Percentiles rank a stretch among this genome's conserved stretches.
Evolutionary conservation across 179 eudicot genomes (phyloP).

Genomic region (Silene coronaria): DNA sequence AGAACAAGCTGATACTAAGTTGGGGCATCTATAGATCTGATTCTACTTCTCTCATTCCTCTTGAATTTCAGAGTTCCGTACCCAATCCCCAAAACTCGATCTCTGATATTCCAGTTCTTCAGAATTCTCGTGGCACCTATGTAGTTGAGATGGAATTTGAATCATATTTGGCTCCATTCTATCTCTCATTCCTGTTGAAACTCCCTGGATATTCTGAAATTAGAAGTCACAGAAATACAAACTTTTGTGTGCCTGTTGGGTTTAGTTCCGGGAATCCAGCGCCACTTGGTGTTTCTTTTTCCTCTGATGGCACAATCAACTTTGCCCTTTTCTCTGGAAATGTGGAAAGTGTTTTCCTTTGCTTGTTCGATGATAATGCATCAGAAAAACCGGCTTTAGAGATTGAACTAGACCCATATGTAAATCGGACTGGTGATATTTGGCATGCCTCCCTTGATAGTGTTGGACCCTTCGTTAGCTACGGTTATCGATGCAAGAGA

Average conservation of each 20-base stretch:
- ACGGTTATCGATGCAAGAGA: constrained; percentile 71
- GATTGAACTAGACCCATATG: constrained; percentile 83
- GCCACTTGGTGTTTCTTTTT: constrained; percentile 68
- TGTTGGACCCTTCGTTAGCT: constrained; percentile 47
- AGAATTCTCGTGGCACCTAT: constrained; percentile 35
- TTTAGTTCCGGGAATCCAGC: constrained; percentile 65
- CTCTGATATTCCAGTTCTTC: constrained; percentile 45
- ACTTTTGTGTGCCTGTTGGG: constrained; percentile 80
- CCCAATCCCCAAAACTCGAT: constrained; percentile 26
- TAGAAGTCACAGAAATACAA: constrained; percentile 51
- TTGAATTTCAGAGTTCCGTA: constrained; percentile 34
- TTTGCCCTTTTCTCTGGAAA: constrained; percentile 69
- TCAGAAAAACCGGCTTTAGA: constrained; percentile 61
- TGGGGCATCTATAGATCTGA: constrained; percentile 86
- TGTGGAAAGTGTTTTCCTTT: constrained; percentile 54
- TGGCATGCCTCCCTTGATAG: constrained; percentile 76
- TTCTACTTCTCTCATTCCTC: constrained; percentile 57
- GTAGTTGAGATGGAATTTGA: constrained; percentile 63
- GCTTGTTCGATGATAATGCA: constrained; percentile 52
- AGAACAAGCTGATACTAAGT: constrained; percentile 44
- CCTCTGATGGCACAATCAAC: constrained; percentile 57
- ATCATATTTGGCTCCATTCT: constrained; percentile 61
- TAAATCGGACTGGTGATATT: constrained; percentile 83
- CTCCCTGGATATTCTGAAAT: constrained; percentile 30
- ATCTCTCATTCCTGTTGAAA: constrained; percentile 62